These are phyloP conservation scores for Xylaria venustula DNA, from an alignment of 495 filamentous ascomycete species.

Conservation along the genomic window DNA sequence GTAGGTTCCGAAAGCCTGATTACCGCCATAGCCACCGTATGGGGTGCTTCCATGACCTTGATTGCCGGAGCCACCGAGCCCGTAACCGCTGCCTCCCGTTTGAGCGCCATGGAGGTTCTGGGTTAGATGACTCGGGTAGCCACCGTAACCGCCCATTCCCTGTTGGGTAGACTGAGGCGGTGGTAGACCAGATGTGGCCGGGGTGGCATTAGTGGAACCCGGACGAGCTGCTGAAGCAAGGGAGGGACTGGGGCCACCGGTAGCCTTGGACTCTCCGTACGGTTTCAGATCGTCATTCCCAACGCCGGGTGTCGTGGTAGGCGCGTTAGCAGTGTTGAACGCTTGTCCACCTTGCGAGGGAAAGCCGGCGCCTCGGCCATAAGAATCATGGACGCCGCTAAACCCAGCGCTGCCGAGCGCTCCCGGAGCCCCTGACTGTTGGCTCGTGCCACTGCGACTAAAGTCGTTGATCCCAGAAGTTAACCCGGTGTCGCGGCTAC, in stretches of 20 bases:
- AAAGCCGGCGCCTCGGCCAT: slow-evolving; percentile 63
- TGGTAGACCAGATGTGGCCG: slow-evolving; percentile 66
- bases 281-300: slow-evolving; percentile 73
- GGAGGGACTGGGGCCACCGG: slow-evolving; percentile 79
- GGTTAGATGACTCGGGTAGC: slow-evolving; percentile 67
- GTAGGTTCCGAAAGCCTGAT: slow-evolving; percentile 51
- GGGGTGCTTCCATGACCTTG: slow-evolving; percentile 60
- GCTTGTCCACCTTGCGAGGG: slow-evolving; percentile 64
- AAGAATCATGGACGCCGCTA: slow-evolving; percentile 73
- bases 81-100: slow-evolving; percentile 65
- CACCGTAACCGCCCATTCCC: slow-evolving; percentile 64
- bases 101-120: slow-evolving; percentile 65
- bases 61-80: slow-evolving; percentile 61
- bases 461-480: slow-evolving; percentile 65
- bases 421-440: slow-evolving; percentile 68
- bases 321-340: slow-evolving; percentile 64
- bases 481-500: slow-evolving; percentile 62
- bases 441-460: slow-evolving; percentile 65
- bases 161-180: slow-evolving; percentile 69
- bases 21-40: slow-evolving; percentile 54
- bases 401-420: slow-evolving; percentile 66
- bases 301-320: slow-evolving; percentile 52
- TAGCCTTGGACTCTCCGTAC: slow-evolving; percentile 64
- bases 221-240: slow-evolving; percentile 77
- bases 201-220: slow-evolving; percentile 75